Percentiles rank a stretch among this genome's conserved stretches.
These are phyloP conservation scores for Mycena leptocephala DNA, from an alignment of 768 basidiomycete genomes.

Conservation along the genomic window DNA sequence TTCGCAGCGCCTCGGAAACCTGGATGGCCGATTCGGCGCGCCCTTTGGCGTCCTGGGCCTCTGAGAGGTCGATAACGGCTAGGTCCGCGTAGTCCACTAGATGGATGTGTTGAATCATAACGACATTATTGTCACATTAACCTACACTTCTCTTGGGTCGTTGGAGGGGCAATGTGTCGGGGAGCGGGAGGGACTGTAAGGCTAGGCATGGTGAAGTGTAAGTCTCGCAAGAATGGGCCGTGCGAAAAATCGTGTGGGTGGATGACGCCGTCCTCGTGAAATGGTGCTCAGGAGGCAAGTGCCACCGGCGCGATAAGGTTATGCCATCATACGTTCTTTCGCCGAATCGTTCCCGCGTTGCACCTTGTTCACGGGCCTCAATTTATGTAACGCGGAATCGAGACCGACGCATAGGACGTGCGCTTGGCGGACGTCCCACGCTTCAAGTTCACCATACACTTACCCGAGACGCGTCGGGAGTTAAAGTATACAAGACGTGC, in stretches of 20 bases:
- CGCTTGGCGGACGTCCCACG: too few relatives aligned
- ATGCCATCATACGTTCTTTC: background rate
- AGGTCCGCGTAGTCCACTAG: constrained; percentile 65
- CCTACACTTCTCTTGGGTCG: constrained; percentile 54
- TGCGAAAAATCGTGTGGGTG: background rate
- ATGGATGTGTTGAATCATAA: background rate
- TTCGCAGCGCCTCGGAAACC: constrained; percentile 62
- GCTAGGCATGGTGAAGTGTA: constrained; percentile 49
- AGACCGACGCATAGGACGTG: too few relatives aligned
- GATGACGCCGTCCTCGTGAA: background rate
- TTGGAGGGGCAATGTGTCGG: constrained; percentile 53
- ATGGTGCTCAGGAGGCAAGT: background rate
- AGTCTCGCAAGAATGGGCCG: background rate
- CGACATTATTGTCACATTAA: background rate
- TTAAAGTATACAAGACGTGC: too few relatives aligned
- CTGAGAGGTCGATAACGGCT: constrained; percentile 67
- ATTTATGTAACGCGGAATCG: too few relatives aligned
- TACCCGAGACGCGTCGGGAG: too few relatives aligned
- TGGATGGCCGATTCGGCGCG: constrained; percentile 55
- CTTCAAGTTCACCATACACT: too few relatives aligned
- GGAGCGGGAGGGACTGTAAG: constrained; percentile 50
- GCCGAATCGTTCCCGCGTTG: too few relatives aligned
- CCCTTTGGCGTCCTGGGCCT: constrained; percentile 54
- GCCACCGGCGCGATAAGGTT: background rate
- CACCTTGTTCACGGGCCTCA: too few relatives aligned